A percentile compares a stretch with the other conserved stretches of the same genome.
These are phyloP conservation scores for Rhynchospora pubera DNA, from an alignment of 176 grass and related monocot genomes.

Conservation along the genomic window DNA sequence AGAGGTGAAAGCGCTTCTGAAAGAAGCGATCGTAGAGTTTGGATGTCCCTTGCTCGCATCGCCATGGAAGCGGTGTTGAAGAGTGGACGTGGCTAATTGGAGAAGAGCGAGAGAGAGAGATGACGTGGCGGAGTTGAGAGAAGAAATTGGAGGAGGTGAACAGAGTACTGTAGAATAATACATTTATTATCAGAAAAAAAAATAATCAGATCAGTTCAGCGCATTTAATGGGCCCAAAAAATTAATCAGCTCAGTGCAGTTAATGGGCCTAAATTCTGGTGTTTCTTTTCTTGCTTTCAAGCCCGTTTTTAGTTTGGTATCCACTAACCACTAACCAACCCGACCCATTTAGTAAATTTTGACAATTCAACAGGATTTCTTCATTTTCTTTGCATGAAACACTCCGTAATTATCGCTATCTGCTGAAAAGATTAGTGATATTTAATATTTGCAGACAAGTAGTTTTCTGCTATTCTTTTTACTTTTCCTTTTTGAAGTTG, in stretches of 20 bases:
- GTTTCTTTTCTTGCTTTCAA: background rate
- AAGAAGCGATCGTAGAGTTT: conserved; percentile 26
- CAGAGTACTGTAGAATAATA: background rate
- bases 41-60: conserved; percentile 36
- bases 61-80: conserved; percentile 38
- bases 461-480: background rate
- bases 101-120: conserved; percentile 10
- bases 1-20: conserved; percentile 11
- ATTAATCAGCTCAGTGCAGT: no score
- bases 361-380: background rate
- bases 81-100: background rate
- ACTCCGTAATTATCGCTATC: background rate
- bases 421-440: no score
- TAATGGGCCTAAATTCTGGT: background rate
- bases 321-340: no score
- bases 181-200: no score
- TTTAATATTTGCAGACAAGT: no score
- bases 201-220: background rate
- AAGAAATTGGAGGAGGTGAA: background rate
- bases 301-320: background rate
- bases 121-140: conserved; percentile 18
- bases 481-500: no score
- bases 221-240: no score
- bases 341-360: background rate
- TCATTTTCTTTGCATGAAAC: background rate